Evolutionary conservation across 2,329 filamentous ascomycete species (phyloP).

Genomic region (Cryoendolithus antarcticus): DNA sequence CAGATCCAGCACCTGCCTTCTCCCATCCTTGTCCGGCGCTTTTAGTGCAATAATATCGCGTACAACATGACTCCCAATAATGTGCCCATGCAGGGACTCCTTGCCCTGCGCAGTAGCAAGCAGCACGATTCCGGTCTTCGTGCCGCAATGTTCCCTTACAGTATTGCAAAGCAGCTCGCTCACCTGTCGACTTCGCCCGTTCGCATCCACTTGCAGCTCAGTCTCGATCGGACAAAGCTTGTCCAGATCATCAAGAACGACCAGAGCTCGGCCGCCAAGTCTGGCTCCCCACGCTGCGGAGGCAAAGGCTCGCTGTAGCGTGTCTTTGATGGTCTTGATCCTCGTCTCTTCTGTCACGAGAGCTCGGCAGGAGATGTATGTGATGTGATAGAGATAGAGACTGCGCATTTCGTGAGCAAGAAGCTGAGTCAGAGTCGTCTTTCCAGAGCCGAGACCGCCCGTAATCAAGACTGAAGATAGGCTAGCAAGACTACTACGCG

Average conservation of each 20-base stretch:
- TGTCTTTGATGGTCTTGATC: slow-evolving; percentile 83
- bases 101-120: slow-evolving; percentile 88
- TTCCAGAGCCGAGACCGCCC: slow-evolving; percentile 80
- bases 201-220: slow-evolving; percentile 87
- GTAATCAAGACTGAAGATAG: slow-evolving; percentile 83
- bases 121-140: slow-evolving; percentile 69
- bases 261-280: slow-evolving; percentile 67
- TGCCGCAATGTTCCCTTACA: slow-evolving; percentile 70
- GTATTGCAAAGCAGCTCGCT: slow-evolving; percentile 79
- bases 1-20: slow-evolving; percentile 70
- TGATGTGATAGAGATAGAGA: slow-evolving; percentile 65
- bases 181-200: slow-evolving; percentile 80
- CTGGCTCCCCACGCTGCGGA: slow-evolving; percentile 82
- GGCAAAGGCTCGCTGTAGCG: slow-evolving; percentile 71
- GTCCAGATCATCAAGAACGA: slow-evolving; percentile 87
- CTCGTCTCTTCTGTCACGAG: slow-evolving; percentile 84
- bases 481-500: slow-evolving; percentile 66
- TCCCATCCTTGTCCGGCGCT: slow-evolving; percentile 82
- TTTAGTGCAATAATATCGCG: slow-evolving; percentile 82
- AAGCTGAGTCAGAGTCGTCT: slow-evolving; percentile 67
- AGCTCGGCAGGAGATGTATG: slow-evolving; percentile 77
- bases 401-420: slow-evolving; percentile 61
- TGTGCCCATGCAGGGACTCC: slow-evolving; percentile 78
- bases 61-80: slow-evolving; percentile 84
- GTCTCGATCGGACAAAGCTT: slow-evolving; percentile 87